phyloP scores from a whole-genome alignment of 2,329 filamentous ascomycete genomes.

The Pyricularia sp. region DNA sequence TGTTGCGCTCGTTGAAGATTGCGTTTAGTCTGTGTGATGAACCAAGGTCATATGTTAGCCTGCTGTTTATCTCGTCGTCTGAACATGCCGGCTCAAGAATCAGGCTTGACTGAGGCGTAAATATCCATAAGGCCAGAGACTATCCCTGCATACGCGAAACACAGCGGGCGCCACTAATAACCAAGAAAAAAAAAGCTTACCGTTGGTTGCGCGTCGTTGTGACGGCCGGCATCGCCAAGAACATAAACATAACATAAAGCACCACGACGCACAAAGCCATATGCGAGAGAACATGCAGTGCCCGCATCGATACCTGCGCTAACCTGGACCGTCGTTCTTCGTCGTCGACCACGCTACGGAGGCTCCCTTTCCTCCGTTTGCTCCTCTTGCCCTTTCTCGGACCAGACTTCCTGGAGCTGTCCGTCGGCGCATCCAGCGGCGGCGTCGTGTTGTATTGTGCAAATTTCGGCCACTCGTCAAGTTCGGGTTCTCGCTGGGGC shows the following conservation, averaged over 20 bases:
- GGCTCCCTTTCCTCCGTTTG: neutral
- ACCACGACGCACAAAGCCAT: conserved; percentile 11
- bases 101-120: neutral
- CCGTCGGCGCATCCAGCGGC: neutral
- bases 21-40: conserved; percentile 16
- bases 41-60: neutral
- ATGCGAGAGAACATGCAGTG: conserved; percentile 11
- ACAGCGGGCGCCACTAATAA: neutral
- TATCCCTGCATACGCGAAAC: neutral
- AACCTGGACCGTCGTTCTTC: conserved; percentile 5
- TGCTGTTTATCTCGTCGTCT: neutral
- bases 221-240: conserved; percentile 5
- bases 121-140: neutral
- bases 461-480: neutral
- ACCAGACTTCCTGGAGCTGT: neutral
- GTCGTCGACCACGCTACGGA: neutral
- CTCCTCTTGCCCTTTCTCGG: neutral
- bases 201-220: conserved; percentile 4
- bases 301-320: conserved; percentile 6
- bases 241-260: conserved; percentile 12
- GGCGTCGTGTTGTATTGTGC: neutral
- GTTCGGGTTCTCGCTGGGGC: neutral
- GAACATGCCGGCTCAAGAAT: neutral
- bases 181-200: neutral
- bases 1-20: conserved; percentile 10